Percentiles rank a stretch among this genome's conserved stretches.
Evolutionary conservation across 352 stramenopile species (phyloP).

Genomic region (Globisporangium middletonii): DNA sequence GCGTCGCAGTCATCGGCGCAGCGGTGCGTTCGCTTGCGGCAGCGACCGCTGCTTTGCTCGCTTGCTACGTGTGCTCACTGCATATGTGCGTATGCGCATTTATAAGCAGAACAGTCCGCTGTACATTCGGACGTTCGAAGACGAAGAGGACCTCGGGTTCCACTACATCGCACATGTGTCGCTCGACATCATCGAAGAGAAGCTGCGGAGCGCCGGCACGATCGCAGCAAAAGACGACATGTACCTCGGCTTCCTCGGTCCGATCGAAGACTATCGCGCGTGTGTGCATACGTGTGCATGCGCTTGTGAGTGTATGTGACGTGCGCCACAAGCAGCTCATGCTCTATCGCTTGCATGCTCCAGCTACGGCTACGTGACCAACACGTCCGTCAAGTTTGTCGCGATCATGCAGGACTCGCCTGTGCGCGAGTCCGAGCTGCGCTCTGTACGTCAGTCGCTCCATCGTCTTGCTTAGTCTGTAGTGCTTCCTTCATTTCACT

Average conservation of each 20-base stretch:
- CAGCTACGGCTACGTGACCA: slow-evolving; percentile 82
- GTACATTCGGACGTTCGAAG: slow-evolving; percentile 78
- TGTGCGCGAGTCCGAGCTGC: slow-evolving; percentile 72
- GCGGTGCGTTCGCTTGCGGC: slow-evolving; percentile 33
- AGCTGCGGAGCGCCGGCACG: slow-evolving; percentile 41
- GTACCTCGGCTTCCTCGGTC: slow-evolving; percentile 80
- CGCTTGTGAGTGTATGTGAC: no score
- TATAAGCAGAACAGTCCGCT: slow-evolving; percentile 61
- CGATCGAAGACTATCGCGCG: slow-evolving; percentile 83
- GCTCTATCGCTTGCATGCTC: no score
- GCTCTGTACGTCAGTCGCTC: slow-evolving; percentile 33
- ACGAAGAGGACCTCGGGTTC: slow-evolving; percentile 83
- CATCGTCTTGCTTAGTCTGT: not conserved
- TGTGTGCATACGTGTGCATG: slow-evolving; percentile 15
- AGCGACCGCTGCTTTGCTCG: not conserved
- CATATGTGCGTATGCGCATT: not conserved
- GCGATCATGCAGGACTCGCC: slow-evolving; percentile 70
- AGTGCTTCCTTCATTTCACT: no score
- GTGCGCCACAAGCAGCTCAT: no score
- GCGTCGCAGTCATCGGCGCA: slow-evolving; percentile 73
- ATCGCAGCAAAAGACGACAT: slow-evolving; percentile 73
- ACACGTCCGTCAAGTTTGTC: slow-evolving; percentile 82
- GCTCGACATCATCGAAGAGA: slow-evolving; percentile 83
- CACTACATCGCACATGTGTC: slow-evolving; percentile 85
- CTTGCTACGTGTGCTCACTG: not conserved